Evolutionary conservation across 768 basidiomycete species (phyloP), one percentile per base, ranked within the genome.

Genomic region (Clavulina sp.): DNA sequence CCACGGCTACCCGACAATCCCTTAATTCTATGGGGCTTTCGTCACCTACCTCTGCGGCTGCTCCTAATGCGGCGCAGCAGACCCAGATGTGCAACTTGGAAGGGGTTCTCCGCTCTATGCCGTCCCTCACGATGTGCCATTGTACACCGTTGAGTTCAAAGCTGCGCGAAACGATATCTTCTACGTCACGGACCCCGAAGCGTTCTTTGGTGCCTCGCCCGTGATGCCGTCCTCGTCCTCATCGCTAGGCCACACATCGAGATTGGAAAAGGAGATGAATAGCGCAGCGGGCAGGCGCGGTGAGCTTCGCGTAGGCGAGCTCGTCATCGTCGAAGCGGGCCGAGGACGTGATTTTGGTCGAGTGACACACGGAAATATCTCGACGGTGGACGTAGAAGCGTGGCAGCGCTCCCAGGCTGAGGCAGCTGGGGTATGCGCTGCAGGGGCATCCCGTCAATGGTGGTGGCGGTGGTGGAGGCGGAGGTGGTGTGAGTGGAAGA

Each of bases 91-190:
- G n/a, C n/a, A 89, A 6, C 78, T 93, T 21, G 92, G 92, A 48
- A 82, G 81, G 60, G 93, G 92, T 33, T 76, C 96, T 0, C 88
- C 89, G 0, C 72, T 96, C 18, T 79, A 81, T 61, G 65, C 82
- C 44, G 80, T 97, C 38, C 81, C 89, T 0, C 63, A 81, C 7
- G 77, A 79, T 32, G 87, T 83, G 70, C 88, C 84, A 19, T 73
- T 99, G 5, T 96, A 77, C 72, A 92, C 95, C 59, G 84, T 96
- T 59, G 85, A 93, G 64, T 97, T 97, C 74, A 97, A 96, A 67
- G 91, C 91, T 0, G 87, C 88, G 0, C 77, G 92, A 36, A 89
- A 89, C 56, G 93, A 97, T 64, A 68, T 99, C 26, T 97, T 91
- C 67, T 97, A 95, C 65, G 73, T 81, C 55, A 82, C 79, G 0